Base-by-base conservation (phyloP, 768 basidiomycete species). In the Boletus rubropictus region DNA sequence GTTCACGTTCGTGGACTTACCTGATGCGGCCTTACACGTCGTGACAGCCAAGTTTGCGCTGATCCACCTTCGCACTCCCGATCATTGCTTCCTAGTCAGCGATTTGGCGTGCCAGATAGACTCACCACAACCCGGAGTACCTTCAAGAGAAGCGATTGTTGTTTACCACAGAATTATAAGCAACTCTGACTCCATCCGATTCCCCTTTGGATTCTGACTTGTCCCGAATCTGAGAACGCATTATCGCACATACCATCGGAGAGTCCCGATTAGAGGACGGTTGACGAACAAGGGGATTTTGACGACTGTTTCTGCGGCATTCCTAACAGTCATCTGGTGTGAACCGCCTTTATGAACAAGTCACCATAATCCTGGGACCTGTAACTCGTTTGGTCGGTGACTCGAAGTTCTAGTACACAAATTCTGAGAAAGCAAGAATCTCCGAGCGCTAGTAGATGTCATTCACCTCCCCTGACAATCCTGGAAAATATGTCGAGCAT, bases 401-500 rank as follows among this genome's bases (percentile, higher is more conserved):
- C 52, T 58, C 55, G 15, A 21, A 21, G 8, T 20, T 12, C 11
- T 33, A 37, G 17, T 29, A 9, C 48, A 50, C 10, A 54, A 48
- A 50, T 46, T 25, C 32, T 5, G 17, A 37, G 44, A 38, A 38
- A 41, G 14, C 7, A 35, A 28, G 21, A 14, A 28, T 28, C 25
- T 21, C 20, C 11, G 28, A 41, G 35, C 20, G 7, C 4, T 2
- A 39, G 14, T 10, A 27, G 29, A 17, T 20, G 17, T 17, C 29
- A 31, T 11, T 8, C 32, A n/a, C 27, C 25, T 28, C 39, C 17
- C 12, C 10, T 32, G 3, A 36, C 20, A 32, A 18, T 8, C 27
- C 28, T 7, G 20, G 22, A 15, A 40, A 36, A 42, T 18, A 66
- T 65, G 66, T 4, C 55, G 22, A 39, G 21, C 14, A 22, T 35